Evolutionary conservation across 768 basidiomycete genomes (phyloP).

Genomic region (Leccinum subgranulosum): DNA sequence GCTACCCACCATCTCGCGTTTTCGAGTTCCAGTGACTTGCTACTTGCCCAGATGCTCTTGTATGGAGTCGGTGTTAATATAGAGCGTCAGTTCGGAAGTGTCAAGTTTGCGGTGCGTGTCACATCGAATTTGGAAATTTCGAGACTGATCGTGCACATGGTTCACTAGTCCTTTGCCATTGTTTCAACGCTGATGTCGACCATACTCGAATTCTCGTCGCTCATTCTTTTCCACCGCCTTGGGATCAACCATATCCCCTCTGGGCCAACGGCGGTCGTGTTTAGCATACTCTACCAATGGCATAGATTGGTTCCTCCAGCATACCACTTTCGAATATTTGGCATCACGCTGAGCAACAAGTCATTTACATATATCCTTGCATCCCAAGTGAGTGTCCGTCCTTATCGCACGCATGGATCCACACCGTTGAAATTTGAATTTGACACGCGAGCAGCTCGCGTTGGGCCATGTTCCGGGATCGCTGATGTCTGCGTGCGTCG

Average conservation of each 20-base stretch:
- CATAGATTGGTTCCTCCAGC: conserved; percentile 70
- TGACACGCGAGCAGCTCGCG: conserved; percentile 49
- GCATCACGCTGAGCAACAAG: conserved; percentile 73
- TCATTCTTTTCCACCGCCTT: conserved; percentile 62
- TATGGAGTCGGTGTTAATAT: conserved; percentile 69
- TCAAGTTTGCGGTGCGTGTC: conserved; percentile 77
- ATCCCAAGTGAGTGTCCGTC: conserved; percentile 52
- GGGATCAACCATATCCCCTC: conserved; percentile 74
- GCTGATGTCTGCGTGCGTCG: conserved; percentile 55
- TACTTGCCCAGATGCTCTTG: conserved; percentile 70
- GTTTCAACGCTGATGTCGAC: conserved; percentile 66
- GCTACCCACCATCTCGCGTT: conserved; percentile 71
- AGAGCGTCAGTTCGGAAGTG: conserved; percentile 82
- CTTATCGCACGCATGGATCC: background rate
- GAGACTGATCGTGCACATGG: conserved; percentile 2
- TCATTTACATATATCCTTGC: conserved; percentile 69
- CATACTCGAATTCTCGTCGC: conserved; percentile 59
- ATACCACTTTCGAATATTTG: conserved; percentile 76
- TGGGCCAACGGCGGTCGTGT: conserved; percentile 73
- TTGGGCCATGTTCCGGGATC: conserved; percentile 68
- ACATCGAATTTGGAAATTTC: background rate
- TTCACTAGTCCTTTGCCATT: conserved; percentile 67
- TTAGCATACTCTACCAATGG: conserved; percentile 83
- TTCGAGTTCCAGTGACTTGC: conserved; percentile 81
- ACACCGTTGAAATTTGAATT: background rate